Evolutionary conservation across 768 basidiomycete species (phyloP), one percentile per base, ranked within the genome.

Genomic region (Postia placenta): DNA sequence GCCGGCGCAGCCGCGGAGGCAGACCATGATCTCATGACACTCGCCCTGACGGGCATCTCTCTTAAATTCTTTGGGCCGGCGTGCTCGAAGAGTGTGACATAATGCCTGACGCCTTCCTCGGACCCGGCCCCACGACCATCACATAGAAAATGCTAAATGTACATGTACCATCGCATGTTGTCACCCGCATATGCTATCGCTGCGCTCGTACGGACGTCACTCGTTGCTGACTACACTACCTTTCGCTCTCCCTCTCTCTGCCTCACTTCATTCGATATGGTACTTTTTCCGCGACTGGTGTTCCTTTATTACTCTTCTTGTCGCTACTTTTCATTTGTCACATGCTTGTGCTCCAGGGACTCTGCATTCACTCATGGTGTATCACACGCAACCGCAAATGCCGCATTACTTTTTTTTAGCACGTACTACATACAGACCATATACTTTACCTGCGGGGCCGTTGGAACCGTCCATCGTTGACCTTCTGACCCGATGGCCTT

Each of bases 1-100:
- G 22, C 63, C 60, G 38, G 36, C 55, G 24, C 49, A 53, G 23
- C 47, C 28, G 43, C 50, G 60, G 38, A 51, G 62, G 42, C 60
- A 63, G 57, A 61, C 60, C 23, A 50, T 63, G 48, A 58, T 61
- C 36, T 57, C 60, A 52, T 62, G 51, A 57, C 52, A 11, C 15
- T 26, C 30, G 42, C 35, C 19, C 36, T 20, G 43, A 14, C 35
- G 35, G 22, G 6, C 35, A 12, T 45, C 30, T 45, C 44, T 35
- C 44, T 19, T 45, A 17, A 23, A 23, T 3, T 41, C 26, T 26
- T 43, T 28, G 5, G 41, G 15, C 42, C 11, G 25, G 42, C 22
- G 12, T 28, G 9, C 24, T 28, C 42, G 42, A 43, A 19, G 33
- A 35, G 9, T 40, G 38, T 40, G 30, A 33, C 30, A 33, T 33